Conservation (phyloP, 768 basidiomycete species). For the Chlorophyllum brunneum region DNA sequence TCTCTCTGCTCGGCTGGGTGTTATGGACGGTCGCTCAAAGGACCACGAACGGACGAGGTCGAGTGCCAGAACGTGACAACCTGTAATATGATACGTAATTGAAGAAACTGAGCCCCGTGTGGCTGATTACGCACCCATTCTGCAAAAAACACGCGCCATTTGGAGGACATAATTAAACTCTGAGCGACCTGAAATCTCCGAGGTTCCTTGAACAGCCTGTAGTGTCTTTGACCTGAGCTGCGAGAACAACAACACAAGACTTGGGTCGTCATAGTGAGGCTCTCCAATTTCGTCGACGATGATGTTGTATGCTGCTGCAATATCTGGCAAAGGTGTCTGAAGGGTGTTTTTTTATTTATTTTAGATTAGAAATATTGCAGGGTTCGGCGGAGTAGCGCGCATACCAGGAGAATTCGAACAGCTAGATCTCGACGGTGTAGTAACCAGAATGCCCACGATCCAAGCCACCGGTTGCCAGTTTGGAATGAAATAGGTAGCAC, state of each 20-base stretch:
- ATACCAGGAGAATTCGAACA: conserved; percentile 84
- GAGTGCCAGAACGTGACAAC: conserved; percentile 89
- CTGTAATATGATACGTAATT: conserved; percentile 34
- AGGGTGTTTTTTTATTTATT: background rate
- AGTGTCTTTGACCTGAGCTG: conserved; percentile 87
- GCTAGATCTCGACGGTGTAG: conserved; percentile 84
- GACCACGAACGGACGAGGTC: conserved; percentile 90
- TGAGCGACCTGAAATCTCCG: conserved; percentile 79
- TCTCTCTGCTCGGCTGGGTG: too few relatives aligned
- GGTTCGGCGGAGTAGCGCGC: conserved; percentile 21
- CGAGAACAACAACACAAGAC: conserved; percentile 85
- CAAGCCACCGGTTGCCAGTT: conserved; percentile 89
- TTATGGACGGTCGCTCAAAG: conserved; percentile 72
- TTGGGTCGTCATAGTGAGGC: conserved; percentile 91
- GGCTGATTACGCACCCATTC: conserved; percentile 72
- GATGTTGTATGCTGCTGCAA: conserved; percentile 55
- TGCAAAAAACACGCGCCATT: conserved; percentile 87
- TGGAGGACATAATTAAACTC: conserved; percentile 97
- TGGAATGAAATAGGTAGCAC: conserved; percentile 84
- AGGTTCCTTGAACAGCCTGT: conserved; percentile 90
- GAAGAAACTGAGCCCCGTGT: background rate
- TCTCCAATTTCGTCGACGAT: conserved; percentile 67
- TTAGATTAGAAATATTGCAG: too few relatives aligned
- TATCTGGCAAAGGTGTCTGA: conserved; percentile 75
- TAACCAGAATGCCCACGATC: conserved; percentile 96